Conservation (phyloP, 331 rosid species). For the Pyrus hybrid region DNA sequence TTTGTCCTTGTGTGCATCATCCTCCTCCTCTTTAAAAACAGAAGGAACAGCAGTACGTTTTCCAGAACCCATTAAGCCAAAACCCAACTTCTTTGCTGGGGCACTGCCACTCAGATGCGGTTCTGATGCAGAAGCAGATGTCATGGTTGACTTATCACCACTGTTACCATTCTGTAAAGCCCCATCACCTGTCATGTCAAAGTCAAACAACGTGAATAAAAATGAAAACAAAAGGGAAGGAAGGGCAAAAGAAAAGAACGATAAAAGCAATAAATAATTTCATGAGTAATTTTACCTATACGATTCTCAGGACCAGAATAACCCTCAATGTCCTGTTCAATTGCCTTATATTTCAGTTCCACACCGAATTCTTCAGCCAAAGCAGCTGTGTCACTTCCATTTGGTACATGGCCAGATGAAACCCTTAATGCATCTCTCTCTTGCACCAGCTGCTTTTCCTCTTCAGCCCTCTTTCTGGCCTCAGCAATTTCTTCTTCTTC, state of each 20-base stretch:
- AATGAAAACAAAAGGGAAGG: not conserved
- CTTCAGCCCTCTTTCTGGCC: conserved; percentile 66
- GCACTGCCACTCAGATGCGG: conserved; percentile 49
- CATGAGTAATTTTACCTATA: conserved; percentile 29
- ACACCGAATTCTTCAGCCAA: conserved; percentile 33
- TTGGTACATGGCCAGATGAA: conserved; percentile 30
- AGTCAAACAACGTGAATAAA: conserved; percentile 14
- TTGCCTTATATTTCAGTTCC: conserved; percentile 34
- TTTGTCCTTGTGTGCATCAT: conserved; percentile 91
- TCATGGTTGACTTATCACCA: conserved; percentile 45
- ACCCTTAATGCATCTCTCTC: conserved; percentile 59
- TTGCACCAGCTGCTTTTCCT: conserved; percentile 54
- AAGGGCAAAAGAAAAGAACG: not conserved
- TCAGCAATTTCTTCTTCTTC: conserved; percentile 93
- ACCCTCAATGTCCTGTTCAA: conserved; percentile 31
- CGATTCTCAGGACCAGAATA: conserved; percentile 45
- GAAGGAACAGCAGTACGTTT: conserved; percentile 93
- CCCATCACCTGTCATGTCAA: conserved; percentile 45
- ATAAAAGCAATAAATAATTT: not conserved
- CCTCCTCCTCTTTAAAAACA: conserved; percentile 90
- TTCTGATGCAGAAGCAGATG: conserved; percentile 45
- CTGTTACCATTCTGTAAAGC: conserved; percentile 35
- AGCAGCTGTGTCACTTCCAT: conserved; percentile 30
- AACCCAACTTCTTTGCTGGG: conserved; percentile 85
- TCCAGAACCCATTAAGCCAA: conserved; percentile 93